Base-by-base conservation (phyloP, 1,284 basidiomycete genomes). In the Pyrrhoderma lamaoense region DNA sequence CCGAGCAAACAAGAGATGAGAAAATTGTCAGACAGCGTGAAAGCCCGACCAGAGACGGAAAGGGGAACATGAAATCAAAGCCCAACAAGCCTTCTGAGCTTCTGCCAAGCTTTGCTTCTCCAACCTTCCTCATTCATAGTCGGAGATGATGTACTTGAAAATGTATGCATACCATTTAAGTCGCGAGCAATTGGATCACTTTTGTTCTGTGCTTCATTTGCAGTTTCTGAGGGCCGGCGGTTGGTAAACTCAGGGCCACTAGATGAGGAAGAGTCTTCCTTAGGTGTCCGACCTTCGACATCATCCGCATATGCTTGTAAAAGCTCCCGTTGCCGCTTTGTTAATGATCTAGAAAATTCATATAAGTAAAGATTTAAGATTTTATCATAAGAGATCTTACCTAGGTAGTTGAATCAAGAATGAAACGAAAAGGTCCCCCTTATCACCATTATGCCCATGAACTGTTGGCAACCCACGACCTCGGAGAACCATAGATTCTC, bases 401-500 rank as follows among this genome's bases (percentile, higher is more conserved):
- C 94, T 84, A 21, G 96, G 96, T 60, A 99, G 79, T 61, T 88
- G 80, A 40, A 98, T 77, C 45, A 79, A 79, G 71, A 98, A 99
- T 45, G 84, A 81, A 51, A 99, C 90, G 63, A 94, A 89, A 53
- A 98, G 70, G 69, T 99, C 95, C 43, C 95, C 95, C 60, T 79
- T 85, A 58, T 78, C 77, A 49, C 74, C 70, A 27, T 79, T 79
- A 38, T 21, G n/a, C 46, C 79, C 79, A 65, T 79, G 79, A 13
- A 89, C 74, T 44, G 79, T 77, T 51, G 84, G 74, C 42, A 98
- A 83, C 37, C 96, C 96, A 54, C 91, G 83, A 31, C 86, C 85
- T 70, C 89, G 90, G 61, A 99, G 70, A 13, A 97, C 87, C 79
- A 96, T 95, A 68, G 98, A 93, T 70, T 99, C 93, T 16, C 93